These are phyloP conservation scores for Aspergillus panamensis DNA, from an alignment of 495 filamentous ascomycete species.

Conservation along the genomic window DNA sequence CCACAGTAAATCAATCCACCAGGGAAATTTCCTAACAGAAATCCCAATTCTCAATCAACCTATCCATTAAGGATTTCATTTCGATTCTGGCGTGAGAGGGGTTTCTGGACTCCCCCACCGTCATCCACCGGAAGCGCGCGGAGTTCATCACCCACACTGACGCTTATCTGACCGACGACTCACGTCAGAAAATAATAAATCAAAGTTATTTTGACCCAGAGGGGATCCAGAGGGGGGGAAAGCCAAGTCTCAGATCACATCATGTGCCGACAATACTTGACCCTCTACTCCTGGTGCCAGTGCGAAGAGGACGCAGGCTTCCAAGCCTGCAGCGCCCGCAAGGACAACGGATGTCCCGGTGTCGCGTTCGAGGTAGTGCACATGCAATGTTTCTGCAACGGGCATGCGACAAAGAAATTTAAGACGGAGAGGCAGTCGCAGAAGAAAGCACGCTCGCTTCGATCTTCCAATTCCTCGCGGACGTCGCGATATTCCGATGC, in stretches of 20 bases:
- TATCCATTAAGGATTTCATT: not conserved
- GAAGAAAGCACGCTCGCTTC: slow-evolving; percentile 26
- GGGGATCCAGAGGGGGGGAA: not conserved
- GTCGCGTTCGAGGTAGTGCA: slow-evolving; percentile 40
- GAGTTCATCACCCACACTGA: slow-evolving; percentile 7
- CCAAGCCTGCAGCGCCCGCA: slow-evolving; percentile 29
- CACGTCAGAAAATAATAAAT: slow-evolving; percentile 6
- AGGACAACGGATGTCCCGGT: slow-evolving; percentile 33
- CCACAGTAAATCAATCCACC: not conserved
- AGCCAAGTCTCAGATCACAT: slow-evolving; percentile 8
- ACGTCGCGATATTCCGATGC: not conserved
- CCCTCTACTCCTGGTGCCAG: slow-evolving; percentile 44
- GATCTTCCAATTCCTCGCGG: slow-evolving; percentile 1
- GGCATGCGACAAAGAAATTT: slow-evolving; percentile 39
- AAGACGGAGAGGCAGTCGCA: slow-evolving; percentile 34
- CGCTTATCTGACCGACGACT: slow-evolving; percentile 1
- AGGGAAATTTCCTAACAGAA: not conserved
- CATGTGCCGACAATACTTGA: slow-evolving; percentile 46
- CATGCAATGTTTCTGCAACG: slow-evolving; percentile 47
- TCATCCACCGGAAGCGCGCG: slow-evolving; percentile 21
- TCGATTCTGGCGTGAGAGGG: not conserved
- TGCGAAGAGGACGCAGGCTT: slow-evolving; percentile 43
- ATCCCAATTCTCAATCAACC: not conserved
- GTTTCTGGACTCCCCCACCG: not conserved
- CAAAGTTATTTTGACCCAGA: not conserved